Evolutionary conservation across 805 yeast species (phyloP), one percentile per base, ranked within the genome.

Genomic region (Yarrowia sp.): DNA sequence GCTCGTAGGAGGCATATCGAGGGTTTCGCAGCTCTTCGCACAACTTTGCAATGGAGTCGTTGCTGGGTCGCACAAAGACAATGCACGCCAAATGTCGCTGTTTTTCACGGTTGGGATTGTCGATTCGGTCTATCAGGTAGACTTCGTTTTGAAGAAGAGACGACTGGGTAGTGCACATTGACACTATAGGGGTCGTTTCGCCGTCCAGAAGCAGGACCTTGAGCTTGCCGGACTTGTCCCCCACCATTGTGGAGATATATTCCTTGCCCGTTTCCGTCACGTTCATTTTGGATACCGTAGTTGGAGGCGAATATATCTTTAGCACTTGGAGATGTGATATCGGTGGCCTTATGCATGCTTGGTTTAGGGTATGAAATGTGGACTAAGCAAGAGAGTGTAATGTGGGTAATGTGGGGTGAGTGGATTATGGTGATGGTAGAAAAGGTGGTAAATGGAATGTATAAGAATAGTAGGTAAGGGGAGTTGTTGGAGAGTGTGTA

Each of bases 151-250:
- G 87, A 46, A 95, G 82, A 55, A 95, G 82, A 69, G 88, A 90
- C 2, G 96, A 88, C 76, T 95, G 99, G 2, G 97, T 90, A 38
- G 96, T 86, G 73, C 90, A 87, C 85, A 95, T 83, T n/a, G 98
- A 92, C 26, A 95, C 85, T 32, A 92, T 87, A 0, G 92, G 83
- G 7, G 96, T 90, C 1, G 99, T 94, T 72, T 83, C 82, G 64
- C 84, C 81, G 75, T 95, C 99, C 69, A 95, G 83, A 48, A 95
- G 81, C 45, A 95, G 81, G 38, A 93, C 97, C 72, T 86, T 86
- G 70, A 93, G 87, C 71, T 76, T 77, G 64, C 77, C 61, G 26
- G 41, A 36, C 42, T 50, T 52, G 36, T 16, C 22, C 14, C 61
- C 68, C 38, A 53, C 61, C 59, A 53, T 65, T 26, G 68, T 40